A percentile compares a stretch with the other conserved stretches of the same genome.
These are phyloP conservation scores for Tricholoma matsutake DNA, from an alignment of 768 basidiomycete species.

Conservation along the genomic window DNA sequence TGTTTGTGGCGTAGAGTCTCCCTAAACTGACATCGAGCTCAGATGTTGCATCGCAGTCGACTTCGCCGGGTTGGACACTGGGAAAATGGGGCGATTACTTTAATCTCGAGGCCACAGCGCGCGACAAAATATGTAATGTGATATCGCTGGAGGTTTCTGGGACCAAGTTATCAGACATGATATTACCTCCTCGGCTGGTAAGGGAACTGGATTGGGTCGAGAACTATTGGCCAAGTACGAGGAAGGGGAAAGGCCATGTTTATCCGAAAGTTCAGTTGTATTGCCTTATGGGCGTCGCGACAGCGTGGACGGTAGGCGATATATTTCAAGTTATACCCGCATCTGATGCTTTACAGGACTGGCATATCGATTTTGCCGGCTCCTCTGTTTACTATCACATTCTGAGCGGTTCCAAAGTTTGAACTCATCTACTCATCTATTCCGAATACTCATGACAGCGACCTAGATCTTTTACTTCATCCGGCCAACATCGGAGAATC, in stretches of 20 bases:
- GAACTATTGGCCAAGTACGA: conserved; percentile 84
- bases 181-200: conserved; percentile 80
- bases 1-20: neutral
- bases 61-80: conserved; percentile 83
- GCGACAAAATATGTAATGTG: conserved; percentile 91
- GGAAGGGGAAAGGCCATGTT: conserved; percentile 65
- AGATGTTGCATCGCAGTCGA: conserved; percentile 91
- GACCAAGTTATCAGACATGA: conserved; percentile 71
- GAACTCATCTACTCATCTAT: conserved; percentile 8
- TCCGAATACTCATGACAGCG: conserved; percentile 5
- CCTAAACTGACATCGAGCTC: conserved; percentile 3
- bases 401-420: conserved; percentile 77
- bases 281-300: conserved; percentile 92
- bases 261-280: conserved; percentile 96
- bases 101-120: conserved; percentile 56
- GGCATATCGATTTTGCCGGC: conserved; percentile 98
- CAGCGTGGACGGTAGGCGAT: conserved; percentile 85
- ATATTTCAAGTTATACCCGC: conserved; percentile 1
- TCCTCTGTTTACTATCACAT: conserved; percentile 98
- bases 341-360: conserved; percentile 60
- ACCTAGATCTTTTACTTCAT: conserved; percentile 91
- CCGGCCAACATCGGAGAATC: conserved; percentile 79
- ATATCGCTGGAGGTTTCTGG: conserved; percentile 94
- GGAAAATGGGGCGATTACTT: conserved; percentile 91
- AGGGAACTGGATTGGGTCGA: conserved; percentile 97